Base-by-base conservation (phyloP, 495 filamentous ascomycete genomes). In the Pseudevernia furfuracea region DNA sequence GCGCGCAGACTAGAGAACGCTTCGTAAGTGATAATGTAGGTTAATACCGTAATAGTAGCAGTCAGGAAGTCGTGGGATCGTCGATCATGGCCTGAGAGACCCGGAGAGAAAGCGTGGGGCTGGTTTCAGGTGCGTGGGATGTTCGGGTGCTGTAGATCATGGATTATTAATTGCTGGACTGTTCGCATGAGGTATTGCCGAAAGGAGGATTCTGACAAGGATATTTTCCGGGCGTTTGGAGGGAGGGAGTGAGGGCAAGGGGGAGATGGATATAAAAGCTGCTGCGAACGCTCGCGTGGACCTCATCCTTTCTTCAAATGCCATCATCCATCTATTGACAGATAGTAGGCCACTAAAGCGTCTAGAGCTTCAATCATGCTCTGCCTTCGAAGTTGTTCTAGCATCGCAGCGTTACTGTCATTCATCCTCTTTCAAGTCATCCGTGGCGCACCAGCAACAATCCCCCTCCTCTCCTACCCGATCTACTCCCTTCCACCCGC, bases 101-200 rank as follows among this genome's bases (percentile, higher is more conserved):
- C n/a, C n/a, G 43, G 43, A 44, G 43, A n/a, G 21, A n/a, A 44
- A 5, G 21, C 7, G 46, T 49, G 46, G 46, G 46, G 28, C 0
- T 10, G 25, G 46, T 49, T 49, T 49, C 46, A 49, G 1, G 23
- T 0, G 46, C 10, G 46, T 49, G 46, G 46, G 46, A 28, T 14
- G 46, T 49, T 14, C 23, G 14, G 46, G 46, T 9, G 9, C 11
- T 28, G 23, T 12, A 7, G n/a, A 25, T 14, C 15, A 12, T n/a
- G 11, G 5, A 21, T 44, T 21, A 44, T 19, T 17, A 12, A 12
- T 49, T 9, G 46, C 1, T 49, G 23, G 46, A 49, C 7, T 49
- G n/a, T 23, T 49, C 46, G 46, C 46, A 28, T 49, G 46, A 49
- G n/a, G 46, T 49, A 49, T 49, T 25, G 46, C n/a, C 46, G 46